Conservation (phyloP, 78 protist species). For the Dictyostelium firmibasis region DNA sequence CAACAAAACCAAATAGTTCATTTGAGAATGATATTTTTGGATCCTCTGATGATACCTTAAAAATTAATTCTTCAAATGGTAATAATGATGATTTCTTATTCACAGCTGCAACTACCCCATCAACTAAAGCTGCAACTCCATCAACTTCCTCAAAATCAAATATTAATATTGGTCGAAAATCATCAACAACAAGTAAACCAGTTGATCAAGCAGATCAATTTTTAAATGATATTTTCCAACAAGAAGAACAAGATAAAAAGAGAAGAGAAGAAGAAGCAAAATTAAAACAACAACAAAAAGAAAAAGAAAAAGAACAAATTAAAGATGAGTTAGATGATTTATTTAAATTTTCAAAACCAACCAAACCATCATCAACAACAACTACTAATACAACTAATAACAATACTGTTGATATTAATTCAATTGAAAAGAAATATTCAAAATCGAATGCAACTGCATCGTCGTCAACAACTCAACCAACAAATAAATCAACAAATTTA, state of each 20-base stretch:
- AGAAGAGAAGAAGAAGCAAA: neutral
- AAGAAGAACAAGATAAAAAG: neutral
- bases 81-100: neutral
- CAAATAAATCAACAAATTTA: neutral
- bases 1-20: neutral
- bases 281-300: neutral
- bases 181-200: neutral
- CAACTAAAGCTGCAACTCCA: neutral
- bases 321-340: constrained; percentile 24
- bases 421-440: constrained; percentile 20
- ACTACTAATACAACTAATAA: neutral
- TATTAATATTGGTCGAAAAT: neutral
- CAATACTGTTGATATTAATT: constrained; percentile 1
- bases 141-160: neutral
- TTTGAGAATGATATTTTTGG: constrained; percentile 14
- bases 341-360: constrained; percentile 15
- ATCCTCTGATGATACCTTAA: neutral
- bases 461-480: neutral
- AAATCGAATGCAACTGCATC: neutral
- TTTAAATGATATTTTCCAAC: neutral
- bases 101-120: neutral
- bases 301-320: neutral
- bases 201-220: neutral
- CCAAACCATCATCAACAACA: neutral
- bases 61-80: neutral